Evolutionary conservation across 2,329 filamentous ascomycete genomes (phyloP), one percentile per base, ranked within the genome.

Genomic region (Neopestalotiopsis rosae): DNA sequence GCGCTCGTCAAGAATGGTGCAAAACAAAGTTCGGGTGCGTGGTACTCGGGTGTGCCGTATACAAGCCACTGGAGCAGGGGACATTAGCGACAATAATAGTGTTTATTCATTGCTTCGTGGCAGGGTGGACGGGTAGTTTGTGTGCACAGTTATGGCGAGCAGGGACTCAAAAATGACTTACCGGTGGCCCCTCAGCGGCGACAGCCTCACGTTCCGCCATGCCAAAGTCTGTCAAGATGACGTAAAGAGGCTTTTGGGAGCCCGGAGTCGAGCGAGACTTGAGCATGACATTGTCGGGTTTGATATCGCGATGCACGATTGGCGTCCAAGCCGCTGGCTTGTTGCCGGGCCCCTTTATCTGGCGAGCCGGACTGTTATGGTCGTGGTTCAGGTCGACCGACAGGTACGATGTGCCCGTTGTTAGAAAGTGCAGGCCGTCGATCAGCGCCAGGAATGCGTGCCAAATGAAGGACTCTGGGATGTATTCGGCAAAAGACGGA

Each of bases 401-500:
- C 3, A 70, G 52, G 38, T 57, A 67, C 57, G 70, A 73, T 45
- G 67, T 49, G 5, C 71, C 72, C 1, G 72, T 72, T 2, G 65
- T 40, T 5, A 74, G 67, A 59, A 70, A 73, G n/a, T 62, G 65
- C 1, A 74, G 69, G 10, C 69, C 72, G 61, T 72, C 72, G 17
- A 71, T 67, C 14, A 74, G 40, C 3, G 65, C 67, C 14, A 70
- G 40, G 42, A 72, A 71, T 0, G 68, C 65, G 38, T 74, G 69
- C 72, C 72, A 73, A 34, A 74, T 67, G 49, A 74, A 74, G 56
- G 70, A 68, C 63, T 72, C 72, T 2, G 71, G 72, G 13, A 74
- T 62, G 14, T 61, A 62, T 12, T 67, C 65, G 2, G 56, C 42
- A 28, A n/a, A 40, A 34, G 32, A 17, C 1, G 24, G 28, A 4